Evolutionary conservation across 768 basidiomycete genomes (phyloP).

Genomic region (Hericium erinaceus): DNA sequence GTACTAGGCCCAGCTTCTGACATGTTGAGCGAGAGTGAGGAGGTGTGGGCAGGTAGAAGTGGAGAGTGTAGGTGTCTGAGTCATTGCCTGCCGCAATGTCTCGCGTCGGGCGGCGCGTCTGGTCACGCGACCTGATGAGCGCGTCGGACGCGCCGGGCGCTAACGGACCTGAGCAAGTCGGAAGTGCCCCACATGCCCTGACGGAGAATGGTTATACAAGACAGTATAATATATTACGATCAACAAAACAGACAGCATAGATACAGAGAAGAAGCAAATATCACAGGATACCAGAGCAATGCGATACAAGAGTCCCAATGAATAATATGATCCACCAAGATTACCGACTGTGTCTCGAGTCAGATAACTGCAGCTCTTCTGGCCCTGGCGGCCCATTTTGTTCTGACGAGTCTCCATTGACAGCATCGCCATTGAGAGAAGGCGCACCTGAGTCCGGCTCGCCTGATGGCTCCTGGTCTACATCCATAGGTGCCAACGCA

Average conservation of each 20-base stretch:
- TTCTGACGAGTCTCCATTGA: neutral
- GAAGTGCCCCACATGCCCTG: neutral
- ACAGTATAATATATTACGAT: neutral
- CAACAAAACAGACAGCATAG: no score
- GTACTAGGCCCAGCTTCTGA: constrained; percentile 13
- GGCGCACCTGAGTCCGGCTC: neutral
- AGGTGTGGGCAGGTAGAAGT: neutral
- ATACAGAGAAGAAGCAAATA: neutral
- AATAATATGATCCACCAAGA: neutral
- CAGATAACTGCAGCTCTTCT: constrained; percentile 11
- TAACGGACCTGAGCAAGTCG: neutral
- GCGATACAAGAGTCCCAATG: neutral
- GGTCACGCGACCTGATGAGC: neutral
- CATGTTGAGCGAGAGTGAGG: neutral
- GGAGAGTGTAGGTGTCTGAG: neutral
- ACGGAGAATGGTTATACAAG: neutral
- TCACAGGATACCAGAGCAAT: neutral
- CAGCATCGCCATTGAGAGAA: neutral
- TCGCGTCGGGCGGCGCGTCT: neutral
- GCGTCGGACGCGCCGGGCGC: neutral
- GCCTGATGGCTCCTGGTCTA: constrained; percentile 5
- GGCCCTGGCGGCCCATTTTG: neutral
- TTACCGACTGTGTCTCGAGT: constrained; percentile 14
- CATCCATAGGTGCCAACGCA: constrained; percentile 8
- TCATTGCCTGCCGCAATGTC: constrained; percentile 1